Evolutionary conservation across 225 moss, liverwort and hornwort species (phyloP).

Genomic region (Physcomitrellopsis africana): DNA sequence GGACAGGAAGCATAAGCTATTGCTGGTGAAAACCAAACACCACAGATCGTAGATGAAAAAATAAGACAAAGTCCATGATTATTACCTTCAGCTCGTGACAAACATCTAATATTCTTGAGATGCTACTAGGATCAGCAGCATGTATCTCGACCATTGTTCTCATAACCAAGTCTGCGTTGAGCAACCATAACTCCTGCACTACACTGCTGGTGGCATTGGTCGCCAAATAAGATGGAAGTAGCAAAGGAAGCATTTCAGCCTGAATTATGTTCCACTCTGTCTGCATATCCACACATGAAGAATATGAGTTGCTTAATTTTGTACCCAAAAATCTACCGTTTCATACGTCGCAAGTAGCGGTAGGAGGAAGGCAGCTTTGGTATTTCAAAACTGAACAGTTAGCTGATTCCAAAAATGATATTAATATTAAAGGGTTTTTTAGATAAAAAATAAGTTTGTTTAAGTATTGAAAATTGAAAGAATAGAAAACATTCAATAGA

Average conservation of each 20-base stretch:
- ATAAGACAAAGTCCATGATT: not conserved
- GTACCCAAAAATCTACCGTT: not conserved
- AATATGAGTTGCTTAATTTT: constrained; percentile 11
- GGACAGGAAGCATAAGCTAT: constrained; percentile 8
- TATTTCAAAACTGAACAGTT: no score
- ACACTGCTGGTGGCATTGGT: constrained; percentile 62
- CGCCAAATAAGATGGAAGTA: constrained; percentile 66
- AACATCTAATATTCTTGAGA: constrained; percentile 76
- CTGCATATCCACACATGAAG: constrained; percentile 37
- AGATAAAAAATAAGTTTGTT: no score
- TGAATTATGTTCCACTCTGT: constrained; percentile 55
- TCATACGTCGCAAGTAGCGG: not conserved
- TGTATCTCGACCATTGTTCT: constrained; percentile 90
- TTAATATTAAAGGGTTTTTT: no score
- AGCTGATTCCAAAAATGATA: no score
- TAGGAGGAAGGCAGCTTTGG: no score
- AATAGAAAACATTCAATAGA: no score
- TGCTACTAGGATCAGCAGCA: constrained; percentile 66
- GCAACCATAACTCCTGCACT: constrained; percentile 78
- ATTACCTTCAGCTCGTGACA: constrained; percentile 89
- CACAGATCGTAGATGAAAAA: not conserved
- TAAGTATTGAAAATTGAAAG: no score
- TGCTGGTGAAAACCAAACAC: not conserved
- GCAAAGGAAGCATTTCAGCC: constrained; percentile 56
- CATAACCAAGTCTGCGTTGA: constrained; percentile 70